Percentiles rank a stretch among this genome's conserved stretches.
phyloP scores from a whole-genome alignment of 768 basidiomycete species.

The Guyanaporus albipodus region DNA sequence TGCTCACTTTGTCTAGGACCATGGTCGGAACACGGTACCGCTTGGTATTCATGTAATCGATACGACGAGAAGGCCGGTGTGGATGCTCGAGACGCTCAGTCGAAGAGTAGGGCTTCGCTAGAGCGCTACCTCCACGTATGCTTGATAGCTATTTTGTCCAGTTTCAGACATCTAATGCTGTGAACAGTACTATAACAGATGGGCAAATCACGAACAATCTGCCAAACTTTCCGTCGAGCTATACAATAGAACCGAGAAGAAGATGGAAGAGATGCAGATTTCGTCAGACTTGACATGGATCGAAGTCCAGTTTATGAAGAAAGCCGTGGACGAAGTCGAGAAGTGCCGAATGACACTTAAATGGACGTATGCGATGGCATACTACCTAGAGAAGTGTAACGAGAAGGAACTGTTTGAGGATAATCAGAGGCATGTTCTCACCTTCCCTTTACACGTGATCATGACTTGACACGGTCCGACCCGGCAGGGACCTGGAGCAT shows the following conservation, averaged over 20 bases:
- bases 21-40: slow-evolving; percentile 95
- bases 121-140: slow-evolving; percentile 95
- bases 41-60: slow-evolving; percentile 97
- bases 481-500: slow-evolving; percentile 77
- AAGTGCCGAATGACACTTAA: slow-evolving; percentile 94
- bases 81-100: slow-evolving; percentile 89
- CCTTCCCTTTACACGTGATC: background rate
- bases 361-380: slow-evolving; percentile 99
- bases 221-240: slow-evolving; percentile 92
- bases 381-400: slow-evolving; percentile 87
- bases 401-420: slow-evolving; percentile 96
- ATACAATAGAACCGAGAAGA: slow-evolving; percentile 95
- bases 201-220: slow-evolving; percentile 99
- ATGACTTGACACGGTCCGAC: background rate
- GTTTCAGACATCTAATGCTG: background rate
- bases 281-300: slow-evolving; percentile 94
- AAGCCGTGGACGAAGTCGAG: slow-evolving; percentile 89
- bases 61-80: slow-evolving; percentile 90
- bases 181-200: slow-evolving; percentile 95
- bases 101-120: slow-evolving; percentile 81
- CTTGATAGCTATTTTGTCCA: slow-evolving; percentile 8
- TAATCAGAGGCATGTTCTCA: slow-evolving; percentile 72
- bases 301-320: slow-evolving; percentile 98
- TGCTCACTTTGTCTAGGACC: slow-evolving; percentile 55
- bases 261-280: slow-evolving; percentile 99